phyloP scores from a whole-genome alignment of 345 rosid species.

The Balakata baccata region DNA sequence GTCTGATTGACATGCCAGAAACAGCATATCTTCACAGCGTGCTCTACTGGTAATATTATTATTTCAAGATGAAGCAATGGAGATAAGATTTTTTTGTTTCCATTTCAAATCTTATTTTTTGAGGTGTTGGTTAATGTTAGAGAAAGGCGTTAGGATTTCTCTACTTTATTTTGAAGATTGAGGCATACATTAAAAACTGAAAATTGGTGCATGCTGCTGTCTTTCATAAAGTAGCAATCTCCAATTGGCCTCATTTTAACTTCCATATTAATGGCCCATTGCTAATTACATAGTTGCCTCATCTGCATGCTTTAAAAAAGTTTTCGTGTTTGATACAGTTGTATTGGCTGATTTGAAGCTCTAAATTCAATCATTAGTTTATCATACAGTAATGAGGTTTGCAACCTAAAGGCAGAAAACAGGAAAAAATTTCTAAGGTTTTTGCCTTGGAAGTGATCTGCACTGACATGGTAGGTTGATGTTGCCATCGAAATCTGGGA shows the following conservation, averaged over 20 bases:
- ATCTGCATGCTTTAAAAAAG: slow-evolving; percentile 12
- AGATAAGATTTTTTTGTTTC: not conserved
- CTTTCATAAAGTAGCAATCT: not conserved
- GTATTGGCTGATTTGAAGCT: not conserved
- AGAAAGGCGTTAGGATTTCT: not conserved
- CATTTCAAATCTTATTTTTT: not conserved
- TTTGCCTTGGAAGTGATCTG: slow-evolving; percentile 5
- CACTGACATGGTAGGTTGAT: slow-evolving; percentile 1
- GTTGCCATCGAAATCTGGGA: slow-evolving; percentile 5
- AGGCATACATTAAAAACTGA: not conserved
- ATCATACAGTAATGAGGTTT: slow-evolving; percentile 1
- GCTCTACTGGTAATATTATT: slow-evolving; percentile 4
- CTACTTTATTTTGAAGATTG: not conserved
- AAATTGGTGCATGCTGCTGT: not conserved
- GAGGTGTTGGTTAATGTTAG: not conserved
- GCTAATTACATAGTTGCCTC: not conserved
- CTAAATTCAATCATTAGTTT: not conserved
- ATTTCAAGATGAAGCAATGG: not conserved
- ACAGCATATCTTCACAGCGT: not conserved
- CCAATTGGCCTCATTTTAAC: not conserved
- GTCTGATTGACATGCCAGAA: not conserved
- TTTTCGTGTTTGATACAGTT: slow-evolving; percentile 7
- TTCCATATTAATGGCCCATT: no score
- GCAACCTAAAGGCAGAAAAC: slow-evolving; percentile 1
- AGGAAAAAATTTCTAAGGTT: slow-evolving; percentile 3